Evolutionary conservation across 371 early-diverging fungal species (phyloP), one percentile per base, ranked within the genome.

Genomic region (Syncephalastrum racemosum): DNA sequence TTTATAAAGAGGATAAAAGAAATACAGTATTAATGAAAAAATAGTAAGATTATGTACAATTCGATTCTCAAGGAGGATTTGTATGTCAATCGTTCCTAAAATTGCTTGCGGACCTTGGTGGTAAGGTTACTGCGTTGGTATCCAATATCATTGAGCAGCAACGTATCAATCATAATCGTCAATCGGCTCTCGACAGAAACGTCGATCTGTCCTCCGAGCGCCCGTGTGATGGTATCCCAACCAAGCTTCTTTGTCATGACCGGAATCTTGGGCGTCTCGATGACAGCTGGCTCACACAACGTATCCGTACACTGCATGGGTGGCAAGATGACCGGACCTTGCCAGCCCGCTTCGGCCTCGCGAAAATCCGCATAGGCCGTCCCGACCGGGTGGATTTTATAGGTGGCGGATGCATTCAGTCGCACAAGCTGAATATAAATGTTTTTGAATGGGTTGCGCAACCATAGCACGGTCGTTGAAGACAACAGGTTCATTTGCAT

Each of bases 401-500:
- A 74, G 2, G 49, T 53, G 0, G 79, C 76, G 4, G 74, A 58
- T 4, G 74, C 76, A 54, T 79, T 67, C 13, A 79, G 58, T n/a
- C 62, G 59, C 2, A 64, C 44, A n/a, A 79, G 70, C 4, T 63
- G 39, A 53, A 79, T 68, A 4, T 49, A 20, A 4, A 75, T 54
- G n/a, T 60, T 61, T 19, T 55, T 46, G 50, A 79, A 76, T 0
- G 79, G 76, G 23, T 79, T 79, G 18, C 67, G 53, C 13, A 79
- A 49, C 56, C 74, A 76, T 41, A 76, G 54, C 4, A 74, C 48
- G 2, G 66, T 67, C 2, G 76, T 74, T 3, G 79, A 79, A 6
- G 79, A 79, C 7, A 76, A 24, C 2, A 79, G 52, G 31, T 76
- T 72, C 63, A 79, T 64, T 46, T 68, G 71, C 48, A 71, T 66